phyloP scores from a whole-genome alignment of 805 yeast species.

The Lipomyces mesembrius region DNA sequence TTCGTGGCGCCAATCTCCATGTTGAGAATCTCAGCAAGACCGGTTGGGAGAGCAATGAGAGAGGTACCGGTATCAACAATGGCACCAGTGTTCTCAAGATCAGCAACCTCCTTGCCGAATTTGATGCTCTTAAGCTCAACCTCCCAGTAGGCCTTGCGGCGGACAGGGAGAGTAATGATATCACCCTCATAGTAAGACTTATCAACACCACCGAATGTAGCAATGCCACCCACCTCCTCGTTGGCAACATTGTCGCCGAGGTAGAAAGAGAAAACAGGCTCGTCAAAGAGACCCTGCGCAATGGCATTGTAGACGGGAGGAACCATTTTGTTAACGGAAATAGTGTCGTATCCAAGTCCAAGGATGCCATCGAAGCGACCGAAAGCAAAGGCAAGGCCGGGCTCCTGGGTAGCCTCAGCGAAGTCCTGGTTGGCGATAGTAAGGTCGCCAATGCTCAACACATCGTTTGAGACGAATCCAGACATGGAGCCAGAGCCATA shows the following conservation, averaged over 20 bases:
- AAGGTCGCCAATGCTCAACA: constrained; percentile 80
- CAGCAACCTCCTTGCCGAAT: constrained; percentile 89
- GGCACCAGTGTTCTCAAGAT: constrained; percentile 83
- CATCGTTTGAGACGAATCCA: constrained; percentile 90
- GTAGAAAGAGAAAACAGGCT: constrained; percentile 85
- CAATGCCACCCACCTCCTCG: constrained; percentile 75
- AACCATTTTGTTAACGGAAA: constrained; percentile 83
- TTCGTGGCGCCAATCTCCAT: constrained; percentile 96
- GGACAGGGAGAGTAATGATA: constrained; percentile 93
- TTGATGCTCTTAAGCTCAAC: constrained; percentile 89
- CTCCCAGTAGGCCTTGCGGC: constrained; percentile 99
- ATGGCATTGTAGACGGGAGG: constrained; percentile 95
- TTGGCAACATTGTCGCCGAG: constrained; percentile 66
- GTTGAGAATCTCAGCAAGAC: constrained; percentile 92
- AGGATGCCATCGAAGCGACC: constrained; percentile 98
- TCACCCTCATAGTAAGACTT: constrained; percentile 76
- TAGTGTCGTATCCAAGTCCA: constrained; percentile 91
- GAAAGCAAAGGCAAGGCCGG: constrained; percentile 96
- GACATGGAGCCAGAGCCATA: constrained; percentile 94
- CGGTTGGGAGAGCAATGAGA: constrained; percentile 90
- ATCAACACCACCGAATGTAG: constrained; percentile 95
- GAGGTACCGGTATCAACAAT: constrained; percentile 99
- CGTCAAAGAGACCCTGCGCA: constrained; percentile 77
- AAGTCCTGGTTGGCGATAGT: constrained; percentile 86
- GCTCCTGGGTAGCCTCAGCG: constrained; percentile 97